Evolutionary conservation across 345 rosid species (phyloP).

Genomic region (Cardiospermum halicacabum): DNA sequence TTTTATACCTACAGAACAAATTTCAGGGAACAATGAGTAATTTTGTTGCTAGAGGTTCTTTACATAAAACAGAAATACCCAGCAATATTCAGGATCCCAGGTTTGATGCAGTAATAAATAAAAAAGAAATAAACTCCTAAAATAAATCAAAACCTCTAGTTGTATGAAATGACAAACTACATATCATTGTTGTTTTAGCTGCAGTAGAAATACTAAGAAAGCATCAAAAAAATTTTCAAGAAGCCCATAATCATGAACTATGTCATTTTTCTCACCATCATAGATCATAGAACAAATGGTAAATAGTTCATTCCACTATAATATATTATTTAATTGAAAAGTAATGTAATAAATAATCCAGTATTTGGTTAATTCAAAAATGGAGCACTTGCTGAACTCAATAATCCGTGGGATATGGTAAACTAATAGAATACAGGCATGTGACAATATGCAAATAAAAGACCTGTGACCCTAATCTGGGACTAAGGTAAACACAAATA

Average conservation of each 20-base stretch:
- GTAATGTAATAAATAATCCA: too few species aligned
- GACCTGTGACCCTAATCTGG: neutral
- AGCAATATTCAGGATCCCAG: neutral
- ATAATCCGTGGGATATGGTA: too few species aligned
- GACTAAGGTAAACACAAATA: neutral
- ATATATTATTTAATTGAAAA: neutral
- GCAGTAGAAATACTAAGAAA: neutral
- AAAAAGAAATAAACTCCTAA: too few species aligned
- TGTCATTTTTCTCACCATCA: neutral
- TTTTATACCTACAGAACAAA: slow-evolving; percentile 47
- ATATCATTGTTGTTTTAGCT: neutral
- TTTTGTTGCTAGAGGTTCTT: slow-evolving; percentile 6
- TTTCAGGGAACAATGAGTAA: slow-evolving; percentile 12
- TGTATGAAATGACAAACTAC: neutral
- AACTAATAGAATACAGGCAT: too few species aligned
- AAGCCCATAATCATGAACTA: neutral
- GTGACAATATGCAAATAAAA: neutral
- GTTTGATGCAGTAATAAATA: neutral
- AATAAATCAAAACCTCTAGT: neutral
- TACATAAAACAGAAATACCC: neutral
- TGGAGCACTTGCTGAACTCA: too few species aligned
- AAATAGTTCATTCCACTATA: neutral
- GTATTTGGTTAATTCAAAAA: too few species aligned
- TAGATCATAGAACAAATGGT: neutral
- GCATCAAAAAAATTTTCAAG: neutral